Percentiles rank a stretch among this genome's conserved stretches.
Conservation (phyloP, 371 early-diverging fungal species). For the Funneliformis caledonium region DNA sequence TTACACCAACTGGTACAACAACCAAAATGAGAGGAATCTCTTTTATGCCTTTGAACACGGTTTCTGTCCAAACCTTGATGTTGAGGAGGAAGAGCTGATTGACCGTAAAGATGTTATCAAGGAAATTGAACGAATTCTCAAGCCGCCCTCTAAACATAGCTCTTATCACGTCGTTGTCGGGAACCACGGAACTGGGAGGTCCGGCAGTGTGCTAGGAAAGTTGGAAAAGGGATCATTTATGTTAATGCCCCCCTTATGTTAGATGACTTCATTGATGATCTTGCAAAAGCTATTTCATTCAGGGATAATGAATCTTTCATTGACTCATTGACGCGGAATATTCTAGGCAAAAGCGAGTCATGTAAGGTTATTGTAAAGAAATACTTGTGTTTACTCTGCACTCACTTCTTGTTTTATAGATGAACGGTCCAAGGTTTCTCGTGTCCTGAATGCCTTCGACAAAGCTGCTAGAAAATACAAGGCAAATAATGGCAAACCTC, state of each 20-base stretch:
- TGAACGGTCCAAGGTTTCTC: slow-evolving; percentile 2
- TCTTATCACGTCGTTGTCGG: slow-evolving; percentile 24
- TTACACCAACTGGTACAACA: slow-evolving; percentile 16
- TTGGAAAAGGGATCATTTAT: slow-evolving; percentile 32
- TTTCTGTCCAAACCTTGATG: slow-evolving; percentile 29
- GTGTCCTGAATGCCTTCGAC: background rate
- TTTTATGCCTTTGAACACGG: background rate
- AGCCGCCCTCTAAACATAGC: background rate
- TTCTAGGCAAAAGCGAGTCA: slow-evolving; percentile 2
- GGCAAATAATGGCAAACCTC: slow-evolving; percentile 32
- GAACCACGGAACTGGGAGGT: slow-evolving; percentile 21
- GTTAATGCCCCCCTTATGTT: slow-evolving; percentile 22
- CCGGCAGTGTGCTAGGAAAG: slow-evolving; percentile 13
- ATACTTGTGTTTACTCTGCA: slow-evolving; percentile 26
- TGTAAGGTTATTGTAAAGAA: slow-evolving; percentile 26
- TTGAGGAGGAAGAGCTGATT: background rate
- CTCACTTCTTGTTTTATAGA: slow-evolving; percentile 34
- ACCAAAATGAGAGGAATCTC: slow-evolving; percentile 6
- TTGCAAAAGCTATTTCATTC: slow-evolving; percentile 29
- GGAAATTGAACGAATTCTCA: slow-evolving; percentile 20
- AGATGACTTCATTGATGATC: slow-evolving; percentile 28
- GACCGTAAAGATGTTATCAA: slow-evolving; percentile 14
- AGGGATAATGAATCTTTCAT: slow-evolving; percentile 3
- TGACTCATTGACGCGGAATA: slow-evolving; percentile 24
- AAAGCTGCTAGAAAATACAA: slow-evolving; percentile 36